These are phyloP conservation scores for Aureobasidium leucospermi DNA, from an alignment of 2,329 filamentous ascomycete genomes.

Conservation along the genomic window DNA sequence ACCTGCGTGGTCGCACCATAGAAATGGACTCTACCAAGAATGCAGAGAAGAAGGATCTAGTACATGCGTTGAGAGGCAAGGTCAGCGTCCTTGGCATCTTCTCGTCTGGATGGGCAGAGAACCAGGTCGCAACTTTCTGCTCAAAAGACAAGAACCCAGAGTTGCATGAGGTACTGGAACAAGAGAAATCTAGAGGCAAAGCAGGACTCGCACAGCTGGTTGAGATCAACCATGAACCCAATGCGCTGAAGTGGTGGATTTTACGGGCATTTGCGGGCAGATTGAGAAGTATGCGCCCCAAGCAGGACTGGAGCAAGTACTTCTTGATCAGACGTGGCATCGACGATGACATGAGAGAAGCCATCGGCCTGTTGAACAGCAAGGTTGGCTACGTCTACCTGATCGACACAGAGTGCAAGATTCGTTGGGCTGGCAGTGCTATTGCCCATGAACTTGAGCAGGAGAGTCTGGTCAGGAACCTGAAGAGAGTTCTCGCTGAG, in stretches of 20 bases:
- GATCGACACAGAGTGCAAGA: slow-evolving; percentile 77
- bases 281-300: slow-evolving; percentile 40
- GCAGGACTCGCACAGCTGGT: slow-evolving; percentile 58
- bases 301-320: slow-evolving; percentile 49
- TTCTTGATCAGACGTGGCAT: slow-evolving; percentile 54
- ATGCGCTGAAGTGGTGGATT: slow-evolving; percentile 56
- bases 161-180: slow-evolving; percentile 55
- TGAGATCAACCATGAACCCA: slow-evolving; percentile 85
- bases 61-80: slow-evolving; percentile 62
- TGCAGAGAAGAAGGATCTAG: slow-evolving; percentile 58
- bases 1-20: slow-evolving; percentile 75
- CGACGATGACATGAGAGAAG: slow-evolving; percentile 48
- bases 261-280: slow-evolving; percentile 47
- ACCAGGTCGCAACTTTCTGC: slow-evolving; percentile 68
- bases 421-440: slow-evolving; percentile 89
- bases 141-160: slow-evolving; percentile 59
- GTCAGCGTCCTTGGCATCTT: slow-evolving; percentile 76
- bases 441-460: slow-evolving; percentile 58
- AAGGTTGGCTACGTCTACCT: slow-evolving; percentile 94
- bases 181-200: slow-evolving; percentile 35
- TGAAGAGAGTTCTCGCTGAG: slow-evolving; percentile 57
- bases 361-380: slow-evolving; percentile 67
- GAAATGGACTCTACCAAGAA: slow-evolving; percentile 64
- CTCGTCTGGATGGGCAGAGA: slow-evolving; percentile 77
- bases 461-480: slow-evolving; percentile 57